These are phyloP conservation scores for Camillea tinctor DNA, from an alignment of 2,329 filamentous ascomycete species.

Conservation along the genomic window DNA sequence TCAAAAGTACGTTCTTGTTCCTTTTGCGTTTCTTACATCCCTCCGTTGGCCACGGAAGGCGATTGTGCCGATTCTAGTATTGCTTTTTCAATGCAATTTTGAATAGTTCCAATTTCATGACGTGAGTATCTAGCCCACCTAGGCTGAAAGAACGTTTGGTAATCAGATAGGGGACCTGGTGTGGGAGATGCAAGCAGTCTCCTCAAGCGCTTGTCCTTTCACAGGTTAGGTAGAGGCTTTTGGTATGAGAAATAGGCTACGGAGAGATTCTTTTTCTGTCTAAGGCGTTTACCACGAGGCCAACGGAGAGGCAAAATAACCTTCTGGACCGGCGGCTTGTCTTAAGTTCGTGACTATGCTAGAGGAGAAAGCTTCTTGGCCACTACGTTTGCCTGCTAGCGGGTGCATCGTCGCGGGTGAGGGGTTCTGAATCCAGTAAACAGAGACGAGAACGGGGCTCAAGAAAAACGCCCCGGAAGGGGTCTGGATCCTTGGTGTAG, in stretches of 20 bases:
- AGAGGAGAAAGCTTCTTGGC: constrained; percentile 11
- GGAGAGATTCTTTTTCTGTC: not conserved
- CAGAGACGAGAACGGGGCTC: constrained; percentile 24
- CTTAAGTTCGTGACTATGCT: constrained; percentile 6
- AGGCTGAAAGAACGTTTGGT: not conserved
- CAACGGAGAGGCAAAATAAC: constrained; percentile 6
- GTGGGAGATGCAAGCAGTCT: not conserved
- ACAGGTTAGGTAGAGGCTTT: not conserved
- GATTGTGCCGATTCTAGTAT: no score
- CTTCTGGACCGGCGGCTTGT: constrained; percentile 5
- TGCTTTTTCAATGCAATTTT: not conserved
- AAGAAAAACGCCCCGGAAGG: constrained; percentile 28
- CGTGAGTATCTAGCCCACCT: not conserved
- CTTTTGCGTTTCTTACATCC: no score
- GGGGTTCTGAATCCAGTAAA: constrained; percentile 30
- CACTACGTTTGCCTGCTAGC: not conserved
- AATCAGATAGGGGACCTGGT: not conserved
- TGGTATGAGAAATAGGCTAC: not conserved
- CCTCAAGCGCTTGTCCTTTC: not conserved
- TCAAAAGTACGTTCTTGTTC: no score
- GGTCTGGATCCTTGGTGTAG: constrained; percentile 14
- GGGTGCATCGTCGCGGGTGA: not conserved
- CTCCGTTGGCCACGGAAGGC: no score
- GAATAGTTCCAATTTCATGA: not conserved
- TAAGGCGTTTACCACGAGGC: not conserved